Evolutionary conservation across 2,329 filamentous ascomycete species (phyloP).

Genomic region (Metarhizium guizhouense): DNA sequence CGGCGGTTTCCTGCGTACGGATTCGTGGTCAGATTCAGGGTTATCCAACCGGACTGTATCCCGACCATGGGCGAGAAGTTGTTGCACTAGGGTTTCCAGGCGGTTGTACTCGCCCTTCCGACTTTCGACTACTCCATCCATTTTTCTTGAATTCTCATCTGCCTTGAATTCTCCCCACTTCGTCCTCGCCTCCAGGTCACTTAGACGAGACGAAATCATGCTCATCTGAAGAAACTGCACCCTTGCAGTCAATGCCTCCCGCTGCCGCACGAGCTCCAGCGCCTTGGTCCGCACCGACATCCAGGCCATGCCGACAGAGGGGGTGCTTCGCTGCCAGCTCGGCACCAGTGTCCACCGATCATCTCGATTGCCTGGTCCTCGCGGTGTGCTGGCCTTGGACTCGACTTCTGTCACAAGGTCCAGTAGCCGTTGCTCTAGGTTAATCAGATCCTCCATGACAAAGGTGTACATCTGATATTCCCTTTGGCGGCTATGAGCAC

Average conservation of each 20-base stretch:
- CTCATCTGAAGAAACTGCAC: slow-evolving; percentile 40
- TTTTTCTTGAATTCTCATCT: slow-evolving; percentile 14
- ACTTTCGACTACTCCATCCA: slow-evolving; percentile 13
- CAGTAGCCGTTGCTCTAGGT: slow-evolving; percentile 33
- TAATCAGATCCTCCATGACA: slow-evolving; percentile 36
- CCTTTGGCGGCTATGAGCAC: slow-evolving; percentile 13
- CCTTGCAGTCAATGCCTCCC: slow-evolving; percentile 33
- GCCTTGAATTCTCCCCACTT: slow-evolving; percentile 16
- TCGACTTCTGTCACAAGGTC: slow-evolving; percentile 37
- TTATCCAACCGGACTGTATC: background rate
- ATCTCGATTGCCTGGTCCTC: slow-evolving; percentile 10
- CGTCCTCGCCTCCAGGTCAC: slow-evolving; percentile 25
- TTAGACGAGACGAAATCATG: slow-evolving; percentile 34
- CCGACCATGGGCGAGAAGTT: background rate
- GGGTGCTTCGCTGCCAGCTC: slow-evolving; percentile 27
- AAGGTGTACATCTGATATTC: slow-evolving; percentile 39
- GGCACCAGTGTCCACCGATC: slow-evolving; percentile 28
- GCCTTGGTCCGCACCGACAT: slow-evolving; percentile 33
- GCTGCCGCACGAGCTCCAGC: slow-evolving; percentile 35
- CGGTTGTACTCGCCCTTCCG: background rate
- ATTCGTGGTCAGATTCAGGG: background rate
- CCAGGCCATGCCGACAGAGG: slow-evolving; percentile 35
- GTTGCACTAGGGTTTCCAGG: background rate
- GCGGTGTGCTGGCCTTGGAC: slow-evolving; percentile 12
- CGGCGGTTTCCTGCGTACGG: background rate